Percentiles rank a stretch among this genome's conserved stretches.
Evolutionary conservation across 345 rosid genomes (phyloP).

Genomic region (Populus euphratica): DNA sequence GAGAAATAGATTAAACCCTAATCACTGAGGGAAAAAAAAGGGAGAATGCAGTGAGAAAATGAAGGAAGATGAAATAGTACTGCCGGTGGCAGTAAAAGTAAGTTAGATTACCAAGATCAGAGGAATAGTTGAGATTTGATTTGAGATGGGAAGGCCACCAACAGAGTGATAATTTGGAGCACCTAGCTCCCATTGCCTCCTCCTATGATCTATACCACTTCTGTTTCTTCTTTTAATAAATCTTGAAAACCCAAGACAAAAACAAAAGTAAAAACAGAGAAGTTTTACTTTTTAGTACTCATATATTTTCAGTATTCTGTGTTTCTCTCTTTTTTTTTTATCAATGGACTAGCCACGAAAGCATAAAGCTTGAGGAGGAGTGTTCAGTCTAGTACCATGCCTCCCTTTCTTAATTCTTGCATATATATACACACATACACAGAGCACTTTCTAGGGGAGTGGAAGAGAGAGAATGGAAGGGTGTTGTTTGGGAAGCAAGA

Average conservation of each 20-base stretch:
- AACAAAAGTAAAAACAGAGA: background rate
- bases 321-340: background rate
- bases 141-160: constrained; percentile 77
- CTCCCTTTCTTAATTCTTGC: background rate
- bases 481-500: constrained; percentile 40
- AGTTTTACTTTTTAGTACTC: background rate
- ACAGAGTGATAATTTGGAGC: constrained; percentile 85
- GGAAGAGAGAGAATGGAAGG: constrained; percentile 24
- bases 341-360: background rate
- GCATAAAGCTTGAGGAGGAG: background rate
- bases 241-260: background rate
- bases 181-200: constrained; percentile 71
- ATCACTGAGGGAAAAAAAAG: background rate
- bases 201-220: background rate
- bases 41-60: constrained; percentile 21
- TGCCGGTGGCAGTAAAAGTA: background rate
- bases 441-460: constrained; percentile 18
- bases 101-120: constrained; percentile 63
- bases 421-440: background rate
- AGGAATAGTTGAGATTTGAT: constrained; percentile 54
- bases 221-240: background rate
- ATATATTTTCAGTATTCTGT: background rate
- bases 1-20: background rate
- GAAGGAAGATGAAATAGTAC: constrained; percentile 11
- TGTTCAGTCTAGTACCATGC: background rate